Evolutionary conservation across 1,139 yeast genomes (phyloP).

Genomic region (Yamadazyma diospyri): DNA sequence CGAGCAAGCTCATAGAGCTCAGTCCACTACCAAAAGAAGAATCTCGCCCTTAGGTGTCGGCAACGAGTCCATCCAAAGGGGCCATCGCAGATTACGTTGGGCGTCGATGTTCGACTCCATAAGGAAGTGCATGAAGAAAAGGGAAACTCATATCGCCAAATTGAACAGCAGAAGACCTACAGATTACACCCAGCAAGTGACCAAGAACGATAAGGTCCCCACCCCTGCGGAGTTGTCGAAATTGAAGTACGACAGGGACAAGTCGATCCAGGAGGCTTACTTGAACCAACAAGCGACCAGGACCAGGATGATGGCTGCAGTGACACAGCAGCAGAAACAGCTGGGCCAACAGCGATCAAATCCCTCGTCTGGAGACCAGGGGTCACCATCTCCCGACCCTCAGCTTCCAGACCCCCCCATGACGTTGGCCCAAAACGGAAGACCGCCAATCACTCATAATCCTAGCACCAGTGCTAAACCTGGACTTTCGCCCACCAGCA

Average conservation of each 20-base stretch:
- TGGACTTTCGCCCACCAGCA: slow-evolving; percentile 14
- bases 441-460: background rate
- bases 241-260: slow-evolving; percentile 81
- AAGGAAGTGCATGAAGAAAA: slow-evolving; percentile 81
- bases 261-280: slow-evolving; percentile 73
- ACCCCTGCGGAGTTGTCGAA: slow-evolving; percentile 81
- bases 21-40: slow-evolving; percentile 80
- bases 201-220: slow-evolving; percentile 47
- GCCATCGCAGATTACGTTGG: slow-evolving; percentile 83
- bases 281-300: slow-evolving; percentile 42
- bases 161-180: slow-evolving; percentile 28
- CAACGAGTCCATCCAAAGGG: slow-evolving; percentile 86
- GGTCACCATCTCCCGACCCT: slow-evolving; percentile 1
- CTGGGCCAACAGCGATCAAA: slow-evolving; percentile 5
- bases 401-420: background rate
- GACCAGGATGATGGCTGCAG: slow-evolving; percentile 18
- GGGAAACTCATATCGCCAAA: slow-evolving; percentile 55
- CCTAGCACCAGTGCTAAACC: slow-evolving; percentile 1
- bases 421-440: background rate
- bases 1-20: slow-evolving; percentile 86
- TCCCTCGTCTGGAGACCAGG: slow-evolving; percentile 2
- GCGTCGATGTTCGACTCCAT: slow-evolving; percentile 97
- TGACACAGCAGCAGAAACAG: slow-evolving; percentile 16
- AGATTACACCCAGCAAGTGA: slow-evolving; percentile 14
- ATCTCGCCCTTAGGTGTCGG: slow-evolving; percentile 92